Evolutionary conservation across 208 protist genomes (phyloP), one percentile per base, ranked within the genome.

Genomic region (Naegleria fowleri): DNA sequence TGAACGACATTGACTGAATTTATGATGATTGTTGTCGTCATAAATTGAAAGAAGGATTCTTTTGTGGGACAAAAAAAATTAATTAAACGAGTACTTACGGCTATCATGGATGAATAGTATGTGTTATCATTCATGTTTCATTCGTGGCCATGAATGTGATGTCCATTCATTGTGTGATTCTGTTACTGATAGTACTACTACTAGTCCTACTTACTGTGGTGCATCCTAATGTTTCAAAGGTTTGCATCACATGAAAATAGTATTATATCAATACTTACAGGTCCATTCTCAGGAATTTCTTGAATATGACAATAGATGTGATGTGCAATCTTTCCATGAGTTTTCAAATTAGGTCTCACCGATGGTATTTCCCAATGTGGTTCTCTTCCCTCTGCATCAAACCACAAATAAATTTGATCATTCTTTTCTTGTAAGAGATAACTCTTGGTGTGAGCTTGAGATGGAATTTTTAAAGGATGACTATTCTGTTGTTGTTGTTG

Each of bases 261-360:
- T 92, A n/a, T 92, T n/a, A n/a, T 58, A 90, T 93, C 91, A 52
- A 86, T 91, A 29, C 22, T 29, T 58, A 93, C 92, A 33, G 92
- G 90, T 40, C 92, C 92, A 43, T 93, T 93, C 36, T 93, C 92
- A 19, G 91, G 92, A 51, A 93, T 36, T 51, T 93, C 92, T 22
- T 91, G 48, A 41, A 91, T 86, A 90, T 93, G 92, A 38, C 16
- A 33, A 29, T 83, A n/a, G 7, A 93, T 67, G 5, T 90, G 25
- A 36, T 52, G 13, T 48, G 29, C 36, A 9, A 29, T 40, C 33
- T 83, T 79, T 41, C 52, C 91, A 16, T 86, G 51, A 13, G 16
- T 39, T 22, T 90, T 36, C 9, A 79, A 88, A 48, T 93, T 39
- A 29, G 7, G 87, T 39, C 39, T 51, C 25, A 52, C 39, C 13